phyloP scores from a whole-genome alignment of 306 rosid genomes.

The Hippophae tibetana region DNA sequence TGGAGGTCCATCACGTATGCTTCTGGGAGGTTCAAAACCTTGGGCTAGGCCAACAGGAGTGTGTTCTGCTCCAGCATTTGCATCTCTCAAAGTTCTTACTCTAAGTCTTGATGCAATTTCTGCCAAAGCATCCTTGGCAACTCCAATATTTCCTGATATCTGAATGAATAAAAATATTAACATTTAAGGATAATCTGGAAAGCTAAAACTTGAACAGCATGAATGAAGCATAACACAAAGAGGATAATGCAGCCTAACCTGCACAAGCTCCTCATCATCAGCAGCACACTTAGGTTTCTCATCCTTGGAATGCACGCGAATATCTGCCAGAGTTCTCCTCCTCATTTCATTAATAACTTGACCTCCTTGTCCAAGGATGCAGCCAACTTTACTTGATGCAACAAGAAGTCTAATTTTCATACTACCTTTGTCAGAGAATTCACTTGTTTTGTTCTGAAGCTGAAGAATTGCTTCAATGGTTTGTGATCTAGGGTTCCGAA shows the following conservation, averaged over 20 bases:
- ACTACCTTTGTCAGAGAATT: constrained; percentile 19
- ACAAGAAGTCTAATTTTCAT: constrained; percentile 28
- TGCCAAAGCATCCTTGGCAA: constrained; percentile 27
- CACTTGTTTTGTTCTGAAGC: constrained; percentile 28
- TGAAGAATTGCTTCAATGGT: constrained; percentile 32
- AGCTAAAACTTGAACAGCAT: neutral
- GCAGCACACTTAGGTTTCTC: constrained; percentile 29
- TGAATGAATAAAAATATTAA: constrained; percentile 7
- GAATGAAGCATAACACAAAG: neutral
- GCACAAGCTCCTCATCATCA: constrained; percentile 34
- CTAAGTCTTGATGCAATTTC: constrained; percentile 38
- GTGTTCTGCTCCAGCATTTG: constrained; percentile 23
- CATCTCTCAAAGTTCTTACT: constrained; percentile 26
- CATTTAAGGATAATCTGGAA: neutral
- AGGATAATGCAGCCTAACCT: constrained; percentile 3
- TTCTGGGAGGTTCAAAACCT: constrained; percentile 13
- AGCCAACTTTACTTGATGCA: constrained; percentile 28
- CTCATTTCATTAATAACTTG: constrained; percentile 30
- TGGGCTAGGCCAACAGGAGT: constrained; percentile 15
- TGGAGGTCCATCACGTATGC: constrained; percentile 17
- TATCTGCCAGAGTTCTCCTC: constrained; percentile 27
- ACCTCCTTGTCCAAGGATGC: constrained; percentile 42
- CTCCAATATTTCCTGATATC: constrained; percentile 25
- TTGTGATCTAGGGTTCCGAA: constrained; percentile 23
- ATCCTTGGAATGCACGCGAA: constrained; percentile 26